Evolutionary conservation across 192 early-diverging fungal species (phyloP).

Genomic region (Backusella circina): DNA sequence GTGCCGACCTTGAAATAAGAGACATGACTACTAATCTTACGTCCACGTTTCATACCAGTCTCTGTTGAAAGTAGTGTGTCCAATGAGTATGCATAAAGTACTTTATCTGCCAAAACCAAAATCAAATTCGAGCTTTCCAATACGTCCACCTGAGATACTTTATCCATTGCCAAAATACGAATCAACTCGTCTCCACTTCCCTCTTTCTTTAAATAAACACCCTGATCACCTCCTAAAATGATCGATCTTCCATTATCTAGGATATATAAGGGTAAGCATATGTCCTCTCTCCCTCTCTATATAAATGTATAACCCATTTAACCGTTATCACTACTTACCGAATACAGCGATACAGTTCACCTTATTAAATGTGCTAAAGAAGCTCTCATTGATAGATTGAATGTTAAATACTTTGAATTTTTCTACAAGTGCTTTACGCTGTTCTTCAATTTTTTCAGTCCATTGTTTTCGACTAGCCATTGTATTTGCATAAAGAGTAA

Average conservation of each 20-base stretch:
- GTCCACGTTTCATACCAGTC: constrained; percentile 35
- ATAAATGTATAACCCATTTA: not conserved
- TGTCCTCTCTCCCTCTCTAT: not conserved
- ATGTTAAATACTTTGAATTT: constrained; percentile 53
- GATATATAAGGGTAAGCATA: not conserved
- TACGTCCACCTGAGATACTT: constrained; percentile 83
- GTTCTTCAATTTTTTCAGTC: constrained; percentile 75
- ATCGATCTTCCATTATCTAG: constrained; percentile 50
- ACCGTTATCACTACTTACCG: constrained; percentile 19
- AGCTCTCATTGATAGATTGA: constrained; percentile 43
- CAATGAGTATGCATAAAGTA: constrained; percentile 52
- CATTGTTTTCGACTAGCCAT: constrained; percentile 74
- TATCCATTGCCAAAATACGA: constrained; percentile 65
- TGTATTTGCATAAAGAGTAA: constrained; percentile 74
- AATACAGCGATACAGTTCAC: constrained; percentile 53
- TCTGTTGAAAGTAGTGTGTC: constrained; percentile 45
- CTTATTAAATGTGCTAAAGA: constrained; percentile 48
- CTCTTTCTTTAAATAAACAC: constrained; percentile 67
- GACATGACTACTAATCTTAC: constrained; percentile 57
- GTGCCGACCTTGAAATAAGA: constrained; percentile 73
- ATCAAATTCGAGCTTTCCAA: constrained; percentile 76
- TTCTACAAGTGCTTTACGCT: constrained; percentile 42
- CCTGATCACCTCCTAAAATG: constrained; percentile 81
- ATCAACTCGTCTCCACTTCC: constrained; percentile 40
- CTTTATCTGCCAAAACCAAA: constrained; percentile 76